These are phyloP conservation scores for Penicillium macrosclerotiorum DNA, from an alignment of 495 filamentous ascomycete species.

Conservation along the genomic window DNA sequence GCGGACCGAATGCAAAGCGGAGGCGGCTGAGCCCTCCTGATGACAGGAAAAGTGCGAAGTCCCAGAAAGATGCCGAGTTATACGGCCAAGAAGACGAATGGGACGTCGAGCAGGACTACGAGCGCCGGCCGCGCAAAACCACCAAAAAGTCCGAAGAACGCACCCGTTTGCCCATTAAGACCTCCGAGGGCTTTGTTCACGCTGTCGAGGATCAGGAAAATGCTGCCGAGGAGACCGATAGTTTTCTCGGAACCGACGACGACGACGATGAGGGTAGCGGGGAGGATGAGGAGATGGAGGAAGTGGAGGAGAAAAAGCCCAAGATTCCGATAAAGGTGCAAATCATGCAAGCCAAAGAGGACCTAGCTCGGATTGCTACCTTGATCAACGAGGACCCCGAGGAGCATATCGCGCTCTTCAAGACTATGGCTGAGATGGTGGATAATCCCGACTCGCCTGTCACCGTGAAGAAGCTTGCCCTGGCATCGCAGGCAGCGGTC, in stretches of 20 bases:
- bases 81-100: conserved; percentile 55
- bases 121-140: conserved; percentile 69
- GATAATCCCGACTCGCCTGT: conserved; percentile 51
- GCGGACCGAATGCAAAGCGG: conserved; percentile 49
- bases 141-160: conserved; percentile 68
- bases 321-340: conserved; percentile 71
- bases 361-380: conserved; percentile 77
- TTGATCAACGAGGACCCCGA: conserved; percentile 90
- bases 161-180: conserved; percentile 81
- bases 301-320: conserved; percentile 52
- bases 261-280: conserved; percentile 39
- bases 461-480: conserved; percentile 76
- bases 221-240: conserved; percentile 50
- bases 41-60: conserved; percentile 35
- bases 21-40: conserved; percentile 53
- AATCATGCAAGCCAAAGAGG: conserved; percentile 84
- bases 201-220: conserved; percentile 46
- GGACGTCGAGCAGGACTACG: conserved; percentile 92
- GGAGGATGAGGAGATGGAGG: conserved; percentile 55
- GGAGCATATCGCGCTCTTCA: conserved; percentile 77
- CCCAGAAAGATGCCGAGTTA: conserved; percentile 37
- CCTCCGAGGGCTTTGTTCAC: conserved; percentile 68
- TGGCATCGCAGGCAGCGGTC: conserved; percentile 83
- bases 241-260: conserved; percentile 49
- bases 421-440: conserved; percentile 71